Evolutionary conservation across 495 filamentous ascomycete genomes (phyloP).

Genomic region (Penicillium macrosclerotiorum): DNA sequence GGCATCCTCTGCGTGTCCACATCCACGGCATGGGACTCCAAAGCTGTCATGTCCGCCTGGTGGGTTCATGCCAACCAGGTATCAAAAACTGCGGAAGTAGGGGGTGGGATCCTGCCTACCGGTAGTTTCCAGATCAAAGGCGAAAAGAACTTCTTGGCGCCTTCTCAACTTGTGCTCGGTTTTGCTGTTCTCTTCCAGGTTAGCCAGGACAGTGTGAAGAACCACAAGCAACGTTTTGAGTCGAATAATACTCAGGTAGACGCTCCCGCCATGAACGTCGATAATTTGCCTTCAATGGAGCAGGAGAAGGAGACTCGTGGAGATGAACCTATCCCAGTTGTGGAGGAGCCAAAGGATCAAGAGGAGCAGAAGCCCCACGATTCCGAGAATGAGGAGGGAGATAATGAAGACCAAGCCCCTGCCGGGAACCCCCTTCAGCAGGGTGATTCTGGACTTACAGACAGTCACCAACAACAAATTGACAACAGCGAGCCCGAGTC

Average conservation of each 20-base stretch:
- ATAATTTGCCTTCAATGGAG: neutral
- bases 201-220: constrained; percentile 80
- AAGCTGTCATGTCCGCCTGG: constrained; percentile 91
- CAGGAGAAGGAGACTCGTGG: neutral
- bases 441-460: constrained; percentile 22
- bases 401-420: constrained; percentile 18
- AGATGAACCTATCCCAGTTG: no score
- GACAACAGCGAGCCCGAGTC: constrained; percentile 34
- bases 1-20: constrained; percentile 79
- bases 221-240: constrained; percentile 69
- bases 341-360: no score
- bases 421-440: constrained; percentile 32
- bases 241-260: constrained; percentile 28
- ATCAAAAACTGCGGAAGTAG: constrained; percentile 71
- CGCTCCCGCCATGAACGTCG: constrained; percentile 1
- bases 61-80: constrained; percentile 90
- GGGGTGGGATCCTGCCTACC: constrained; percentile 68
- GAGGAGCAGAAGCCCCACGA: constrained; percentile 16
- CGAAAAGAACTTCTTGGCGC: constrained; percentile 86
- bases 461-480: constrained; percentile 25
- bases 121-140: constrained; percentile 80
- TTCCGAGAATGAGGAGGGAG: constrained; percentile 33
- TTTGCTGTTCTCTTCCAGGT: constrained; percentile 85
- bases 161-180: constrained; percentile 82
- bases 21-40: constrained; percentile 91